Evolutionary conservation across 2,329 filamentous ascomycete species (phyloP).

Genomic region (Ilyonectria mors-panacis): DNA sequence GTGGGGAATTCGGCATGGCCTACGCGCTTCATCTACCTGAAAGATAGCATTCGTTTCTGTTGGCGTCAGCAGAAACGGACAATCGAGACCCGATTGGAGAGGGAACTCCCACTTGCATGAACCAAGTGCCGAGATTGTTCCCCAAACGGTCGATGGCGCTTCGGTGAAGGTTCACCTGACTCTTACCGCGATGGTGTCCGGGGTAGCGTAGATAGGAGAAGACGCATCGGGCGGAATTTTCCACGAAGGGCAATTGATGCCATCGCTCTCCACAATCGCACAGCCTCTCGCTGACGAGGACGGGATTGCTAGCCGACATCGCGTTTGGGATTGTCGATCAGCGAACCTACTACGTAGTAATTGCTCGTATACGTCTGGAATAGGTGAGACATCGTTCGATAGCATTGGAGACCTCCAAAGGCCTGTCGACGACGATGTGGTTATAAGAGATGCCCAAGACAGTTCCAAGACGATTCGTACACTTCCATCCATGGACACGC

Average conservation of each 20-base stretch:
- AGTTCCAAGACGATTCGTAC: not conserved
- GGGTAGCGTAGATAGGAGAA: not conserved
- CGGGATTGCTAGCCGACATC: not conserved
- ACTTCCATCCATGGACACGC: not conserved
- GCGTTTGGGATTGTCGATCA: not conserved
- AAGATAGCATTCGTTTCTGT: not conserved
- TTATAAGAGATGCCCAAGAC: not conserved
- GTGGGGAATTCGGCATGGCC: not conserved
- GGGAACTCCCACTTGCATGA: not conserved
- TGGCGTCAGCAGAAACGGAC: not conserved
- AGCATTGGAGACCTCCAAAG: not conserved
- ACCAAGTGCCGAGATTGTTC: not conserved
- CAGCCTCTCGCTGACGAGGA: no score
- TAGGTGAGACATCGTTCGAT: not conserved
- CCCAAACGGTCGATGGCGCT: not conserved
- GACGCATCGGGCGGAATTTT: not conserved
- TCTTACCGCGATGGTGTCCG: not conserved
- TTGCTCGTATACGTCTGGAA: not conserved
- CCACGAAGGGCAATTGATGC: no score
- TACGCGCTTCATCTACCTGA: slow-evolving; percentile 3
- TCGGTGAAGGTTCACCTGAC: not conserved
- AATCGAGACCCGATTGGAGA: not conserved
- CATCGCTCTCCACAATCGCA: no score
- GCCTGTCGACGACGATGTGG: not conserved
- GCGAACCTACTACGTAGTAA: not conserved